Evolutionary conservation across 148 eudicot genomes (phyloP), one percentile per base, ranked within the genome.

Genomic region (Chenopodium berlandieri): DNA sequence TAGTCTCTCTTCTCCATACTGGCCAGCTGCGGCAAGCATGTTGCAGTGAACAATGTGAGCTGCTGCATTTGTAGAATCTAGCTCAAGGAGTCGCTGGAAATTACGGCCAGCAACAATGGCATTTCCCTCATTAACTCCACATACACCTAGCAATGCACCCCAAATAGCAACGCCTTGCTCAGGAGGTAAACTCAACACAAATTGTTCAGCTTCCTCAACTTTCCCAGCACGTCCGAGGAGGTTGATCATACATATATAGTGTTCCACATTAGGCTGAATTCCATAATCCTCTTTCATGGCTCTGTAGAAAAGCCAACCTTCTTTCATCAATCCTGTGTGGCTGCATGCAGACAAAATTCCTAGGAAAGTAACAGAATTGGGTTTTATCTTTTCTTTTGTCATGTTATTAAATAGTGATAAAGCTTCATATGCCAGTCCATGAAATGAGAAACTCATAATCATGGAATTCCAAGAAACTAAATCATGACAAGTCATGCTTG

Each of bases 401-500:
- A 88, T 86, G 66, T 25, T 65, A 40, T 75, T 75, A 81, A 86
- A 88, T 23, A 84, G 79, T 77, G 86, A 68, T 47, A 88, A 79
- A 72, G 86, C 84, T 31, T 85, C 86, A 17, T 62, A 58, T 75
- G 83, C 84, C 62, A 75, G 71, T 69, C 90, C 90, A 32, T 88
- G 82, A 76, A 70, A 71, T 69, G 90, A 78, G 75, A 82, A 88
- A 22, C 87, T 86, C 90, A 86, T 83, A 68, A 88, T 84, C 84
- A 88, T 86, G 64, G 88, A 86, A 50, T 86, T 88, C 88, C 88
- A 88, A 9, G 90, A 84, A 73, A 88, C 58, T 32, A 84, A 66
- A 84, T 88, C 86, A n/a, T 50, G 73, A 47, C 17, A 70, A 75
- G 40, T 34, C 90, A 86, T 86, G 71, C 69, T 74, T 31, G 83